Percentiles rank a stretch among this genome's conserved stretches.
Conservation (phyloP, 2,329 filamentous ascomycete species). For the Colletotrichum acutatum region DNA sequence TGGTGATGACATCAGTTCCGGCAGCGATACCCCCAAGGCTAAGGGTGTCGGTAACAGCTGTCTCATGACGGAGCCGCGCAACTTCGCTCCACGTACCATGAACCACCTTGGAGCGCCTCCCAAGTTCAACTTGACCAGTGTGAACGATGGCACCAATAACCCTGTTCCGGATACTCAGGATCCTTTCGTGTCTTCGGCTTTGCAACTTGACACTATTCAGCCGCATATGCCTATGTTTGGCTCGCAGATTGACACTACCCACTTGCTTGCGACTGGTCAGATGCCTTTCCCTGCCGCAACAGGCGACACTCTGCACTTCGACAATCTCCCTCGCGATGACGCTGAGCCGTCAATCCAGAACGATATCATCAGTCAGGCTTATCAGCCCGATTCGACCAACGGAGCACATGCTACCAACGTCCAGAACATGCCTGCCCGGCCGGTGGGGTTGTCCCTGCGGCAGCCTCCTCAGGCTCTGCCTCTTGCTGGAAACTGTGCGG, state of each 20-base stretch:
- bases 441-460: background rate
- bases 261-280: conserved; percentile 17
- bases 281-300: background rate
- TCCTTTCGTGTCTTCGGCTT: conserved; percentile 3
- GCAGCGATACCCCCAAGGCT: conserved; percentile 14
- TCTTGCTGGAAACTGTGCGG: background rate
- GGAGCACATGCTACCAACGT: background rate
- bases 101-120: conserved; percentile 49
- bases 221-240: conserved; percentile 6
- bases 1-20: conserved; percentile 3
- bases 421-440: background rate
- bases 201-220: conserved; percentile 1
- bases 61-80: conserved; percentile 52
- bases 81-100: conserved; percentile 51
- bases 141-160: background rate
- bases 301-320: background rate
- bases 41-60: conserved; percentile 21
- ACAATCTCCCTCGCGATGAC: background rate
- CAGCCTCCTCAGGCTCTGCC: background rate
- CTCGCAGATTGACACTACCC: conserved; percentile 12
- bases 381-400: background rate
- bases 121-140: conserved; percentile 45
- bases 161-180: background rate
- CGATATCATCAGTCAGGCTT: background rate
- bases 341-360: background rate